phyloP scores from a whole-genome alignment of 129 eudicot species.

The Logfia minima region DNA sequence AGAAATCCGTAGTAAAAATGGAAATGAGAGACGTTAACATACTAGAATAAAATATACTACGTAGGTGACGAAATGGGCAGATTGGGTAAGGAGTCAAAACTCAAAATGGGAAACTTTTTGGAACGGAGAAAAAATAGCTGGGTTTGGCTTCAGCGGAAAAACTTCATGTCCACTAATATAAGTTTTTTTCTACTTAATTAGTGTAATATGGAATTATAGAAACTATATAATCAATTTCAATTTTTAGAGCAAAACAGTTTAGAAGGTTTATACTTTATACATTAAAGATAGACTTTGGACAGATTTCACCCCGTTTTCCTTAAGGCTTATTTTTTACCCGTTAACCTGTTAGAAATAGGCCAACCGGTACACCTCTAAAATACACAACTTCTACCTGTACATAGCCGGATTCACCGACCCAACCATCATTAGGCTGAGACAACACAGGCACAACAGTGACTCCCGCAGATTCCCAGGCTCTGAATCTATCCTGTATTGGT shows the following conservation, averaged over 20 bases:
- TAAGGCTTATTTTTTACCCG: neutral
- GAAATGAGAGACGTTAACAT: neutral
- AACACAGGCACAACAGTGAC: conserved; percentile 77
- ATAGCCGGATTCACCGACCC: conserved; percentile 82
- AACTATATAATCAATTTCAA: neutral
- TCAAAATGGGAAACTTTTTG: neutral
- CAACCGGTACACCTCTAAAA: neutral
- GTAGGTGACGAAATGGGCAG: neutral
- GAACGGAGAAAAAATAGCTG: neutral
- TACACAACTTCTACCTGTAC: conserved; percentile 59
- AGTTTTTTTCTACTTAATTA: neutral
- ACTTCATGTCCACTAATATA: neutral
- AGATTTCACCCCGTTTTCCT: neutral
- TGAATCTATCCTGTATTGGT: conserved; percentile 68
- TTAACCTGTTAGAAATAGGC: neutral
- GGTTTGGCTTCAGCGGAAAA: neutral
- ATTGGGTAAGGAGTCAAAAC: neutral
- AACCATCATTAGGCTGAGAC: conserved; percentile 73
- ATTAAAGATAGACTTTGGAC: neutral
- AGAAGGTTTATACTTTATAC: neutral
- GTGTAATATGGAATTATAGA: neutral
- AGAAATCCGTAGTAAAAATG: neutral
- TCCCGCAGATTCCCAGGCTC: conserved; percentile 83
- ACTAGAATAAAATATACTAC: neutral
- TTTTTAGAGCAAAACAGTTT: neutral